Evolutionary conservation across 2,329 filamentous ascomycete genomes (phyloP).

Genomic region (Fusarium sp.): DNA sequence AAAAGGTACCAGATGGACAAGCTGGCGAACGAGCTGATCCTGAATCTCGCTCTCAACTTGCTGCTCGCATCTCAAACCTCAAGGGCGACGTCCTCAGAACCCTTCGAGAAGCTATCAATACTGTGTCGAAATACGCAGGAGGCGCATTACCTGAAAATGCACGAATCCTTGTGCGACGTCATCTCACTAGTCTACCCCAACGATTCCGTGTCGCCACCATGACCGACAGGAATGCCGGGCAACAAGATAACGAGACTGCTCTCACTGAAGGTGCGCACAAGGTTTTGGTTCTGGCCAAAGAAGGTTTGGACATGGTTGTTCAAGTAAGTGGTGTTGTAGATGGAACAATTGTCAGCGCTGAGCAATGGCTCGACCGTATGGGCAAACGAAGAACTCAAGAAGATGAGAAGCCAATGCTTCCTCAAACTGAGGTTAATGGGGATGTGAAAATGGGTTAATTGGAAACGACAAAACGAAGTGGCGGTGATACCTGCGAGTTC

Average conservation of each 20-base stretch:
- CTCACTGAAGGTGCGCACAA: slow-evolving; percentile 73
- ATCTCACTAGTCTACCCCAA: slow-evolving; percentile 86
- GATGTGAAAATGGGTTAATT: slow-evolving; percentile 48
- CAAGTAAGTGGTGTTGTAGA: slow-evolving; percentile 91
- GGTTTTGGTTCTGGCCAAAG: slow-evolving; percentile 86
- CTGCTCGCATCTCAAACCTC: slow-evolving; percentile 73
- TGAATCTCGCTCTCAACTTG: slow-evolving; percentile 57
- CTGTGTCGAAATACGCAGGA: slow-evolving; percentile 91
- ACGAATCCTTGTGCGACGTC: slow-evolving; percentile 81
- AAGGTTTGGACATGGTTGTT: slow-evolving; percentile 93
- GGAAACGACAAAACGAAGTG: slow-evolving; percentile 5
- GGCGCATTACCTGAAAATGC: slow-evolving; percentile 92
- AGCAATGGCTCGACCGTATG: slow-evolving; percentile 88
- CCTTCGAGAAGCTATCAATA: slow-evolving; percentile 83
- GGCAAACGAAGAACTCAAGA: slow-evolving; percentile 57
- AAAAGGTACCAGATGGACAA: slow-evolving; percentile 54
- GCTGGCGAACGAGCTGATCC: slow-evolving; percentile 5
- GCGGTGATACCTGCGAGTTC: slow-evolving; percentile 20
- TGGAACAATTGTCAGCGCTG: slow-evolving; percentile 88
- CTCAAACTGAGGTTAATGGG: slow-evolving; percentile 37
- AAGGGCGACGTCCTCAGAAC: slow-evolving; percentile 80
- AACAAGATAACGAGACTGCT: slow-evolving; percentile 52
- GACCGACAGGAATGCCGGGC: slow-evolving; percentile 43
- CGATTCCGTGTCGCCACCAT: slow-evolving; percentile 81
- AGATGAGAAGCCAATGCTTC: slow-evolving; percentile 45